Conservation (phyloP, 768 basidiomycete genomes). For the Mycena kentingensis region DNA sequence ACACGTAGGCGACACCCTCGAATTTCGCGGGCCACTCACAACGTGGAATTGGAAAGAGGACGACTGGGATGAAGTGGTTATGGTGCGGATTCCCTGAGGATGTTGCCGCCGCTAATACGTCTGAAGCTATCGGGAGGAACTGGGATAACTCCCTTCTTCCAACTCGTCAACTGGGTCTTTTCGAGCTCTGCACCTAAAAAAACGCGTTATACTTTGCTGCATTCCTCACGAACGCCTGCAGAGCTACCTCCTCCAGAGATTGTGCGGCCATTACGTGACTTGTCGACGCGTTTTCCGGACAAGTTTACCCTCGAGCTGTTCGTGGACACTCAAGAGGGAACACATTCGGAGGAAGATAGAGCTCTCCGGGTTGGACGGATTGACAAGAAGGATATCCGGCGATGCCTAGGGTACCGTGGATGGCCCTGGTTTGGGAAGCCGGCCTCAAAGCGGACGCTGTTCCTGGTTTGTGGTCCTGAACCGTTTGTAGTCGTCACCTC, state of each 20-base stretch:
- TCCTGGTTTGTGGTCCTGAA: slow-evolving; percentile 86
- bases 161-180: slow-evolving; percentile 64
- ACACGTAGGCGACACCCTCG: slow-evolving; percentile 63
- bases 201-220: slow-evolving; percentile 72
- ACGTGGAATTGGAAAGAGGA: slow-evolving; percentile 63
- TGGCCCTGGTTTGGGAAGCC: slow-evolving; percentile 36
- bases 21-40: slow-evolving; percentile 73
- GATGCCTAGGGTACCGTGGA: slow-evolving; percentile 36
- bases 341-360: slow-evolving; percentile 21
- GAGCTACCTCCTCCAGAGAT: slow-evolving; percentile 73
- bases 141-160: slow-evolving; percentile 84
- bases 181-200: slow-evolving; percentile 29
- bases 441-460: slow-evolving; percentile 46
- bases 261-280: slow-evolving; percentile 51
- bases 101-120: background rate
- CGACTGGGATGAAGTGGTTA: slow-evolving; percentile 75
- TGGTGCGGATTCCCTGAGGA: slow-evolving; percentile 48
- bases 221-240: slow-evolving; percentile 60
- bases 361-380: slow-evolving; percentile 55
- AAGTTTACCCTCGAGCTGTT: slow-evolving; percentile 61
- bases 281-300: slow-evolving; percentile 55
- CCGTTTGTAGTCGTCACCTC: too few relatives aligned
- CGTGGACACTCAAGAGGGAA: slow-evolving; percentile 52
- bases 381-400: slow-evolving; percentile 48
- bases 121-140: slow-evolving; percentile 85